Evolutionary conservation across 2,329 filamentous ascomycete species (phyloP).

Genomic region (Fusarium denticulatum): DNA sequence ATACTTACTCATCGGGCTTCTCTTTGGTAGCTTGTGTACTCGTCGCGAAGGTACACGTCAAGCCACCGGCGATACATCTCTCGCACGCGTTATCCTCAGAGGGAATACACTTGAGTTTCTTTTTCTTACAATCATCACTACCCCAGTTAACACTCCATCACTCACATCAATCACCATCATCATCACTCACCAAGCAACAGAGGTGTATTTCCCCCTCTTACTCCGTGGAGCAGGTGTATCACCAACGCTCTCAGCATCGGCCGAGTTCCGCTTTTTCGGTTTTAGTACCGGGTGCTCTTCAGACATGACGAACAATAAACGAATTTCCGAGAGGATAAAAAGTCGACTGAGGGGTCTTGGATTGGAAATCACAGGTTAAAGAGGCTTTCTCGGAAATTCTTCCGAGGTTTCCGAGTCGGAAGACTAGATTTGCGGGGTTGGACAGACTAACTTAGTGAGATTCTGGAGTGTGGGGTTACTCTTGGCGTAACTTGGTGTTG

Average conservation of each 20-base stretch:
- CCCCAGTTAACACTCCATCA: slow-evolving; percentile 3
- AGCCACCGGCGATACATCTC: slow-evolving; percentile 44
- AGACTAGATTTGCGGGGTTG: background rate
- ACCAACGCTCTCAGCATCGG: background rate
- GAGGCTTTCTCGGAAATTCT: slow-evolving; percentile 25
- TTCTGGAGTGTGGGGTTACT: background rate
- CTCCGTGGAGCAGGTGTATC: slow-evolving; percentile 13
- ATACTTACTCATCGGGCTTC: slow-evolving; percentile 36
- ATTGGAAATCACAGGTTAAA: background rate
- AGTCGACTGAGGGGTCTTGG: background rate
- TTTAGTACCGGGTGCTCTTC: background rate
- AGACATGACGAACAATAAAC: background rate
- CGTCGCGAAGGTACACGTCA: slow-evolving; percentile 41
- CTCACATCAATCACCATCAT: too few species aligned
- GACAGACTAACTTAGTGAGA: too few species aligned
- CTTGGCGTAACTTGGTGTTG: background rate
- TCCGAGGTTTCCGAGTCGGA: slow-evolving; percentile 29
- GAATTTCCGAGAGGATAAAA: background rate
- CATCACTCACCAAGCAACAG: slow-evolving; percentile 51
- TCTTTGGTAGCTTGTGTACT: slow-evolving; percentile 26
- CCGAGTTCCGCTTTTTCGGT: slow-evolving; percentile 27
- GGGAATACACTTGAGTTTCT: slow-evolving; percentile 54
- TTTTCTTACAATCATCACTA: slow-evolving; percentile 53
- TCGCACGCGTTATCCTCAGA: slow-evolving; percentile 42
- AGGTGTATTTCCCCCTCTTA: slow-evolving; percentile 52